Evolutionary conservation across 371 early-diverging fungal genomes (phyloP).

Genomic region (Batrachochytrium dendrobatidis): DNA sequence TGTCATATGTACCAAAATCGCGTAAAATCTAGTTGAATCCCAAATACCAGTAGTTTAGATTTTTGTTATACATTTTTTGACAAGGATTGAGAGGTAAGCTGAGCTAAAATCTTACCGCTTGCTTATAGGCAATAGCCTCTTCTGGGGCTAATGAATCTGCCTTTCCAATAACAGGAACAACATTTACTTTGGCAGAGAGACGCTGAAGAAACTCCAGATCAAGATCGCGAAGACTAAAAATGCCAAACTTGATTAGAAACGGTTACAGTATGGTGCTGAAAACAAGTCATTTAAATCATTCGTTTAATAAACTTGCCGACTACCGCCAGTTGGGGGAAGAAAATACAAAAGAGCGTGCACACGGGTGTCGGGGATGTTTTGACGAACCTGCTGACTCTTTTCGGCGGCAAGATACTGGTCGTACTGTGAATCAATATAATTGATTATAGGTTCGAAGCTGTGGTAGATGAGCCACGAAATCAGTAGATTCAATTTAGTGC

Average conservation of each 20-base stretch:
- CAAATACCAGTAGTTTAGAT: not conserved
- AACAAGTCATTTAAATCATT: not conserved
- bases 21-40: constrained; percentile 17
- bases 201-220: constrained; percentile 43
- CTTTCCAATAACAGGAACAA: constrained; percentile 61
- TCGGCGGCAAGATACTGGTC: constrained; percentile 50
- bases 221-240: constrained; percentile 55
- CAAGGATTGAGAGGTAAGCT: not conserved
- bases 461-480: not conserved
- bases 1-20: constrained; percentile 39
- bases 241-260: not conserved
- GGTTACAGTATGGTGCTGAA: not conserved
- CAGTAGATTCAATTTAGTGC: not conserved
- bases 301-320: constrained; percentile 16
- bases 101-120: constrained; percentile 22
- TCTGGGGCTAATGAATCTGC: constrained; percentile 55
- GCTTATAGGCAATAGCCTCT: constrained; percentile 46
- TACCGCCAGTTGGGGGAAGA: constrained; percentile 45
- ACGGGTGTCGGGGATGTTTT: constrained; percentile 40
- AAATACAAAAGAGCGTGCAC: constrained; percentile 60
- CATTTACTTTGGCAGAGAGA: constrained; percentile 43
- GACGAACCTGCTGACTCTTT: constrained; percentile 78
- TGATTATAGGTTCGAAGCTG: constrained; percentile 44
- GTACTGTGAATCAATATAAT: constrained; percentile 50
- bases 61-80: too few species aligned